Percentiles rank a stretch among this genome's conserved stretches.
phyloP scores from a whole-genome alignment of 1,284 basidiomycete species.

The Xerocomus amazonicus region DNA sequence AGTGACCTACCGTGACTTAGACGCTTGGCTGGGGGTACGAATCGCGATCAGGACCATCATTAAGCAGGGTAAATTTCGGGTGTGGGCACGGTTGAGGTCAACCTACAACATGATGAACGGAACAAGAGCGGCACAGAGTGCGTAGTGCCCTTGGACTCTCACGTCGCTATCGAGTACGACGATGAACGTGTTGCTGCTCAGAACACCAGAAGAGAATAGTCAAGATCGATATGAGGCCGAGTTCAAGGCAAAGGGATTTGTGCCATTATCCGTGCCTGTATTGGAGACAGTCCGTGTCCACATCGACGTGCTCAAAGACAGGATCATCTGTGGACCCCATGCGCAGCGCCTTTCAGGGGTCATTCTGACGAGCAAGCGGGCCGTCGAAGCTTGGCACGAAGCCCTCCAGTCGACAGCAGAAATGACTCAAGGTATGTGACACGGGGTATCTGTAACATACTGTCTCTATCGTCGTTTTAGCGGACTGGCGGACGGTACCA shows the following conservation, averaged over 20 bases:
- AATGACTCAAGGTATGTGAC: slow-evolving; percentile 14
- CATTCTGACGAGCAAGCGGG: slow-evolving; percentile 69
- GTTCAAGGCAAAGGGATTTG: slow-evolving; percentile 44
- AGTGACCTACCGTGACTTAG: no score
- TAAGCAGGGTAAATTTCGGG: no score
- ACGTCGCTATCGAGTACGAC: slow-evolving; percentile 2
- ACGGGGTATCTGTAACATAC: neutral
- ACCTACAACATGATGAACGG: no score
- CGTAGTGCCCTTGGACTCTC: neutral
- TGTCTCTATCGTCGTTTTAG: slow-evolving; percentile 7
- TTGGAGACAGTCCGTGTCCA: slow-evolving; percentile 61
- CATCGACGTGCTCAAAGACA: slow-evolving; percentile 40
- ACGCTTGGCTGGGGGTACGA: no score
- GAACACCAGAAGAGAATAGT: slow-evolving; percentile 42
- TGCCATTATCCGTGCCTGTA: slow-evolving; percentile 56
- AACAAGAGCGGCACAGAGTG: no score
- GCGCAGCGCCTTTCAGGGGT: slow-evolving; percentile 47
- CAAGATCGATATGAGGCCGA: slow-evolving; percentile 52
- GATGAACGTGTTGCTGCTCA: slow-evolving; percentile 51
- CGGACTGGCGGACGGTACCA: slow-evolving; percentile 50
- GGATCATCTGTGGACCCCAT: slow-evolving; percentile 40
- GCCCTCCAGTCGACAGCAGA: slow-evolving; percentile 32
- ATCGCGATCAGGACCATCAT: no score
- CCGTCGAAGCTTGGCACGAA: slow-evolving; percentile 62
- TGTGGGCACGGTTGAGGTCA: no score